A percentile compares a stretch with the other conserved stretches of the same genome.
Evolutionary conservation across 495 filamentous ascomycete genomes (phyloP).

Genomic region (Clohesyomyces aquaticus): DNA sequence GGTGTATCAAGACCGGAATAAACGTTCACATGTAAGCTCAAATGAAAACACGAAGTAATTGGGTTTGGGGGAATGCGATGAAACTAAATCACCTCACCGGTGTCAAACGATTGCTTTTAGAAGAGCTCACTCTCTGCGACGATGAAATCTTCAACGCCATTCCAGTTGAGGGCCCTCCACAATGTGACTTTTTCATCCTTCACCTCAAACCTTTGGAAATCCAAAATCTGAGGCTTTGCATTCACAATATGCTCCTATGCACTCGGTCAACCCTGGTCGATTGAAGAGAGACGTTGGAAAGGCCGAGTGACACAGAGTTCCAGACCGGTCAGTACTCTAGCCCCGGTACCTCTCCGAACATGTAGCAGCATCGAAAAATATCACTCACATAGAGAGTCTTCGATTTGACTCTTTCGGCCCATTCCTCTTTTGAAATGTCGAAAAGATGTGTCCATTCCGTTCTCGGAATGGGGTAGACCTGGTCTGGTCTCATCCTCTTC

Average conservation of each 20-base stretch:
- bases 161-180: not conserved
- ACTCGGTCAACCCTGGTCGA: not conserved
- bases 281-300: no score
- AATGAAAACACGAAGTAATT: not conserved
- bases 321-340: not conserved
- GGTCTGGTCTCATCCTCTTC: not conserved
- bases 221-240: not conserved
- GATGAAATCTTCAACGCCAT: not conserved
- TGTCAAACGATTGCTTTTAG: no score
- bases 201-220: not conserved
- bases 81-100: not conserved
- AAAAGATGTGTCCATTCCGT: slow-evolving; percentile 4
- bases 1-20: not conserved
- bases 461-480: not conserved
- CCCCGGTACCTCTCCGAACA: not conserved
- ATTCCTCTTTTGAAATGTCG: slow-evolving; percentile 7
- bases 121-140: not conserved
- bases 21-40: not conserved
- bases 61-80: not conserved
- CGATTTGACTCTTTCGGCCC: not conserved
- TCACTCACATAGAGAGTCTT: slow-evolving; percentile 5
- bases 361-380: not conserved
- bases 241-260: not conserved
- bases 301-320: not conserved
- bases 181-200: not conserved